Evolutionary conservation across 495 filamentous ascomycete genomes (phyloP).

Genomic region (Penicillium diatomitis): DNA sequence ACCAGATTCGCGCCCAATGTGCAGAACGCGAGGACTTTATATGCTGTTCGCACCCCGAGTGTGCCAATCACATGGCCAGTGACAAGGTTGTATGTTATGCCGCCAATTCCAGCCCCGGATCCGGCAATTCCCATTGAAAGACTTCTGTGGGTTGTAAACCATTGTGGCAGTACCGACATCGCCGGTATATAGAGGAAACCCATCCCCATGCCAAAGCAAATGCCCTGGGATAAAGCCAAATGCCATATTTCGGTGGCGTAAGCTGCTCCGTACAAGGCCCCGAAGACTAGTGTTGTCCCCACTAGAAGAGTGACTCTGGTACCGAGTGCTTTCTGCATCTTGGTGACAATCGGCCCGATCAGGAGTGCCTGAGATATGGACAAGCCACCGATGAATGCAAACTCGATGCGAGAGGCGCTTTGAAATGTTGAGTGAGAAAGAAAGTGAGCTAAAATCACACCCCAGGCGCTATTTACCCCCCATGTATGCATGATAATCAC

Average conservation of each 20-base stretch:
- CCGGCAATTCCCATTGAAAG: slow-evolving; percentile 42
- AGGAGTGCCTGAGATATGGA: background rate
- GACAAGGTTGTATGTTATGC: slow-evolving; percentile 40
- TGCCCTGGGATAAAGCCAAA: slow-evolving; percentile 41
- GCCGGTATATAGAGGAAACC: slow-evolving; percentile 42
- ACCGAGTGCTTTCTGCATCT: slow-evolving; percentile 25
- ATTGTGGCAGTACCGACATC: slow-evolving; percentile 39
- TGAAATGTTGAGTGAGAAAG: slow-evolving; percentile 2
- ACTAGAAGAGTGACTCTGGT: slow-evolving; percentile 30
- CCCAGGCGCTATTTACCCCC: slow-evolving; percentile 24
- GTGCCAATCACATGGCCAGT: slow-evolving; percentile 11
- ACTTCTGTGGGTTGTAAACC: slow-evolving; percentile 40
- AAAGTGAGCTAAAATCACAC: slow-evolving; percentile 6
- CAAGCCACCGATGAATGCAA: slow-evolving; percentile 5
- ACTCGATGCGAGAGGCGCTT: slow-evolving; percentile 1
- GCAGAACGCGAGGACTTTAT: slow-evolving; percentile 57
- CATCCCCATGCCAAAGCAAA: slow-evolving; percentile 41
- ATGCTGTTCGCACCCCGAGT: slow-evolving; percentile 53
- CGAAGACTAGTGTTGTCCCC: slow-evolving; percentile 29
- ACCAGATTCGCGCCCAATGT: slow-evolving; percentile 48
- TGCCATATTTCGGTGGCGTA: slow-evolving; percentile 41
- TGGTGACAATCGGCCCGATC: slow-evolving; percentile 1
- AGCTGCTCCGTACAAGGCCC: slow-evolving; percentile 35
- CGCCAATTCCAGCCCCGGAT: slow-evolving; percentile 42
- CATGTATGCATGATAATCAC: slow-evolving; percentile 33